phyloP scores from a whole-genome alignment of 2,329 filamentous ascomycete species.

The Colletotrichum tropicale region DNA sequence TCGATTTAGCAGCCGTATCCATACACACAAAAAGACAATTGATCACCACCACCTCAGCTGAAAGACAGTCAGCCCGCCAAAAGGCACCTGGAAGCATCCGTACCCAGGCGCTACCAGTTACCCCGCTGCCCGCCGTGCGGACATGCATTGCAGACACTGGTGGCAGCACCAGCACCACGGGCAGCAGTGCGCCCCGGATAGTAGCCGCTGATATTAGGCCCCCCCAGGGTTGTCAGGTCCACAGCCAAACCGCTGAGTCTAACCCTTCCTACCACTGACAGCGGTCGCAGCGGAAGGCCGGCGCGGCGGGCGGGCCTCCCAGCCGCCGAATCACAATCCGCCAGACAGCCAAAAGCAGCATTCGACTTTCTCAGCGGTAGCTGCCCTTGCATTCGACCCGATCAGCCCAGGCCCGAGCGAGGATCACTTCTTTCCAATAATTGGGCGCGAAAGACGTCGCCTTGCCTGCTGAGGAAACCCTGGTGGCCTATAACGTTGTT shows the following conservation, averaged over 20 bases:
- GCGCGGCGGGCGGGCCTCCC: neutral
- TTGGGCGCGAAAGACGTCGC: neutral
- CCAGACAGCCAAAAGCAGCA: conserved; percentile 20
- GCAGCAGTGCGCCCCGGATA: neutral
- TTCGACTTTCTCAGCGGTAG: neutral
- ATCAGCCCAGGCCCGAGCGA: neutral
- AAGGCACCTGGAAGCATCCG: neutral
- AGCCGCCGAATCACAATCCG: conserved; percentile 12
- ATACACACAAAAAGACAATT: neutral
- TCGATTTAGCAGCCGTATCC: neutral
- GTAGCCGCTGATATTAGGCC: neutral
- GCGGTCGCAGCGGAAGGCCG: neutral
- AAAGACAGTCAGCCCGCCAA: neutral
- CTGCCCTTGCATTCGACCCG: neutral
- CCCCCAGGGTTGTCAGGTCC: neutral
- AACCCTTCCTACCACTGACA: neutral
- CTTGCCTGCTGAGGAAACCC: neutral
- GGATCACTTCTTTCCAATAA: neutral
- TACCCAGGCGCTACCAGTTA: neutral
- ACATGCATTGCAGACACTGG: neutral
- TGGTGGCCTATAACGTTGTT: neutral
- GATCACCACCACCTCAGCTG: neutral
- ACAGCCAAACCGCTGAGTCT: neutral
- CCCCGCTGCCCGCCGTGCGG: neutral
- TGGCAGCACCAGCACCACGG: neutral